Conservation (phyloP, 495 filamentous ascomycete species). For the Pyrenopolyporus hunteri region DNA sequence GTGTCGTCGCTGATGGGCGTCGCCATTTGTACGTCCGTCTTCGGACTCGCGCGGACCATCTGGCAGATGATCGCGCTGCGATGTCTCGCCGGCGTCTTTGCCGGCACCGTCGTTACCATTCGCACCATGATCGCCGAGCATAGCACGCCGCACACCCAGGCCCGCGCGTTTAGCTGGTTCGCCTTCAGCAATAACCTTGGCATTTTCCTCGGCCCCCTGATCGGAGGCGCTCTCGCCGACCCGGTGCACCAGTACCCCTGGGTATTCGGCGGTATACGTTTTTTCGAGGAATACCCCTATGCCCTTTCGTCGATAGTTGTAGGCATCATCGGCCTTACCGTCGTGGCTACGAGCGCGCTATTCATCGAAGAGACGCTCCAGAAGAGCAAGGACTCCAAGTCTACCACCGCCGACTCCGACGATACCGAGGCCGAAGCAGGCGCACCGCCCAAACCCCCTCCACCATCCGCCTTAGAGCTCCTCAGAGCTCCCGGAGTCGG, state of each 20-base stretch:
- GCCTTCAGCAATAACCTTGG: slow-evolving; percentile 71
- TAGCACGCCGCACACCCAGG: slow-evolving; percentile 68
- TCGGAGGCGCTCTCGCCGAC: slow-evolving; percentile 68
- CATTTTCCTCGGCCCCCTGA: slow-evolving; percentile 68
- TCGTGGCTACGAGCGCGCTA: slow-evolving; percentile 54
- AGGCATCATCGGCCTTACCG: slow-evolving; percentile 55
- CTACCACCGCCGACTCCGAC: background rate
- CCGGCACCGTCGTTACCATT: slow-evolving; percentile 71
- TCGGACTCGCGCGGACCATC: slow-evolving; percentile 65
- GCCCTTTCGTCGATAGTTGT: slow-evolving; percentile 63
- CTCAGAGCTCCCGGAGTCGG: slow-evolving; percentile 66
- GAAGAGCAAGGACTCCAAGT: background rate
- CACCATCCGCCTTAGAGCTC: slow-evolving; percentile 59
- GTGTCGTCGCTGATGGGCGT: slow-evolving; percentile 66
- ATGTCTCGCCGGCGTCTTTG: slow-evolving; percentile 70
- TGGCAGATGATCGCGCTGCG: slow-evolving; percentile 71
- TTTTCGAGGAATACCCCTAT: slow-evolving; percentile 70
- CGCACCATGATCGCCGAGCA: slow-evolving; percentile 75
- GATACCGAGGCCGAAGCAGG: slow-evolving; percentile 31
- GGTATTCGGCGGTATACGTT: slow-evolving; percentile 58
- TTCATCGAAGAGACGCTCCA: slow-evolving; percentile 63
- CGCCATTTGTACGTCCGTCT: slow-evolving; percentile 60
- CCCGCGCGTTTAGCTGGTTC: slow-evolving; percentile 73
- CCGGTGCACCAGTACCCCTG: slow-evolving; percentile 63
- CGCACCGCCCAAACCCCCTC: slow-evolving; percentile 23